Evolutionary conservation across 345 rosid genomes (phyloP), one percentile per base, ranked within the genome.

Genomic region (Carallia brachiata): DNA sequence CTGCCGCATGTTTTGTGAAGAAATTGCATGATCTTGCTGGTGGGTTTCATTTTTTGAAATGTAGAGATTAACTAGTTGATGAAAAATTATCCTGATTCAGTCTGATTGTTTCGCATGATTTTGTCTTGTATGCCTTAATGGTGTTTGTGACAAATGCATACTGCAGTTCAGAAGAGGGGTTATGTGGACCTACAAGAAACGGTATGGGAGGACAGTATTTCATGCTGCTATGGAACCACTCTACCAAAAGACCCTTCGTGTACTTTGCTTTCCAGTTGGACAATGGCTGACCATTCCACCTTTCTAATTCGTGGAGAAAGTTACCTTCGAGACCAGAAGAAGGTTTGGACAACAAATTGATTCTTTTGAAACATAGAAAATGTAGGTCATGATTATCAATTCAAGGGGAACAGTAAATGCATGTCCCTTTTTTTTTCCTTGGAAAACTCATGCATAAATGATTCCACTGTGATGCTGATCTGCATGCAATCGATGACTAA

Each of bases 1-100:
- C 87, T 64, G 94, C 98, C 36, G 83, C 97, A 65, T 85, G 81
- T 70, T 84, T 93, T 76, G 98, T 91, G 71, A 88, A 84, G 76
- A 93, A 88, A 77, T 66, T 93, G 79, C 98, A 93, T 36, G 96
- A 87, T 78, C 90, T 91, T 80, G 92, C 98, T 73, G 98, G 97
- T 93, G 78, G 78, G 76, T 71, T 53, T 55, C 52, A 31, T 76
- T 74, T 71, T 55, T 18, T 52, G 53, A 40, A 66, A 37, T 54
- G 13, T 56, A 54, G 34, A 34, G 59, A 62, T 52, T 54, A 36
- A 52, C 27, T 40, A 27, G 18, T 62, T 58, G 34, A 17, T 62
- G 30, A 66, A 32, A 64, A 44, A 44, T 44, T 10, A 44, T 44
- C 50, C 50, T 44, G 50, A 44, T 44, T 27, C 28, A 9, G 32